Evolutionary conservation across 306 rosid genomes (phyloP).

Genomic region (Cucurbita argyrosperma): DNA sequence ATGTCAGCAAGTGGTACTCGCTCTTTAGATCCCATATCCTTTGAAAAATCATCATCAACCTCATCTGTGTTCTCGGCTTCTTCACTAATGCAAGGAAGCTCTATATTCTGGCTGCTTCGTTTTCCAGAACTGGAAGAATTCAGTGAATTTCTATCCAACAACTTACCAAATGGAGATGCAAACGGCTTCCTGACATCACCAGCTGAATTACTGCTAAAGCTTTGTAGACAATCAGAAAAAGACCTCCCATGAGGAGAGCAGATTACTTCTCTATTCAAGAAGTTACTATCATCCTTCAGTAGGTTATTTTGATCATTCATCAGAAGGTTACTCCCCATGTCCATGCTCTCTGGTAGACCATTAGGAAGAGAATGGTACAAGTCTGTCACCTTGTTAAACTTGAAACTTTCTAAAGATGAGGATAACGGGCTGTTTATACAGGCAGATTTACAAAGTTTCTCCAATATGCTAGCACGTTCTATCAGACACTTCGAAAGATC

Average conservation of each 20-base stretch:
- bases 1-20: constrained; percentile 52
- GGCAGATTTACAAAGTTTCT: constrained; percentile 45
- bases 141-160: constrained; percentile 52
- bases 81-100: constrained; percentile 82
- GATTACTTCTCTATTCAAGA: constrained; percentile 12
- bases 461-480: constrained; percentile 35
- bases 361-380: constrained; percentile 39
- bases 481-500: constrained; percentile 23
- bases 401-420: constrained; percentile 32
- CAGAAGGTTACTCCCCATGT: constrained; percentile 21
- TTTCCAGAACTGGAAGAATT: constrained; percentile 55
- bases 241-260: constrained; percentile 21
- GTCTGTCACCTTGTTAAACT: constrained; percentile 19
- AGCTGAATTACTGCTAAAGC: constrained; percentile 18
- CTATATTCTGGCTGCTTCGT: constrained; percentile 40
- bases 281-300: constrained; percentile 1
- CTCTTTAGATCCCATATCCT: constrained; percentile 19
- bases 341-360: constrained; percentile 54
- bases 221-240: constrained; percentile 42
- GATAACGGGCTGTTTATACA: constrained; percentile 39
- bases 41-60: constrained; percentile 26
- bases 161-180: constrained; percentile 49
- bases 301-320: constrained; percentile 15
- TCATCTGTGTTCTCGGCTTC: constrained; percentile 73
- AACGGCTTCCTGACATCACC: constrained; percentile 24